Evolutionary conservation across 192 early-diverging fungal genomes (phyloP).

Genomic region (Entomortierella parvispora): DNA sequence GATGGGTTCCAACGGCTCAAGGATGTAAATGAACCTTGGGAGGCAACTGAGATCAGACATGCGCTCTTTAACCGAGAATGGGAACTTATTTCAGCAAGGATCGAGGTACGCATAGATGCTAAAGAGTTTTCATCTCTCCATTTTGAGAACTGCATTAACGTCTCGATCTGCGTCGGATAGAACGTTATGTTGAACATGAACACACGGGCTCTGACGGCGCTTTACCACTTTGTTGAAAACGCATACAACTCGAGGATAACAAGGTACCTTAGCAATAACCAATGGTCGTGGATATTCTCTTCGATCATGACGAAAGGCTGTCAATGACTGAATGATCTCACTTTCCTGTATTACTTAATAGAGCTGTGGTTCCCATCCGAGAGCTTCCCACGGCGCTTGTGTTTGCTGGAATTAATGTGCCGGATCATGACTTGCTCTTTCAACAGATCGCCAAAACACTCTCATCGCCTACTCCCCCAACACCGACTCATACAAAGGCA

Average conservation of each 20-base stretch:
- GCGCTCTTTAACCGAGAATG: slow-evolving; percentile 63
- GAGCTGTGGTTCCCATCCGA: slow-evolving; percentile 62
- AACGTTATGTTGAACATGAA: slow-evolving; percentile 68
- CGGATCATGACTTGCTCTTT: slow-evolving; percentile 81
- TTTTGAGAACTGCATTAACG: neutral
- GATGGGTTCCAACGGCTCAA: slow-evolving; percentile 71
- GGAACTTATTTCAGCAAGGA: slow-evolving; percentile 55
- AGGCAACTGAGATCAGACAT: slow-evolving; percentile 60
- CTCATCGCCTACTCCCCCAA: slow-evolving; percentile 33
- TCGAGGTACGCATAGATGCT: slow-evolving; percentile 50
- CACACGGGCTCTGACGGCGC: slow-evolving; percentile 59
- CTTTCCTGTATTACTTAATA: neutral
- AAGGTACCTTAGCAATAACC: too few species aligned
- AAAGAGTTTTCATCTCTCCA: neutral
- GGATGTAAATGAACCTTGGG: slow-evolving; percentile 64
- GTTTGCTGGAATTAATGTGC: slow-evolving; percentile 78
- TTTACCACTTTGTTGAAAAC: slow-evolving; percentile 68
- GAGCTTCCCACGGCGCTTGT: slow-evolving; percentile 80
- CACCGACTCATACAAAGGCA: neutral
- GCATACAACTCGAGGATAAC: slow-evolving; percentile 54
- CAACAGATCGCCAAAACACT: slow-evolving; percentile 60
- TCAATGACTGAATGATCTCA: slow-evolving; percentile 23
- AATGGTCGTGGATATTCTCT: neutral
- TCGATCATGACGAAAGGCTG: neutral
- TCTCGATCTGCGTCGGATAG: slow-evolving; percentile 16